Conservation (phyloP, 805 yeast species). For the Deakozyma indianensis region DNA sequence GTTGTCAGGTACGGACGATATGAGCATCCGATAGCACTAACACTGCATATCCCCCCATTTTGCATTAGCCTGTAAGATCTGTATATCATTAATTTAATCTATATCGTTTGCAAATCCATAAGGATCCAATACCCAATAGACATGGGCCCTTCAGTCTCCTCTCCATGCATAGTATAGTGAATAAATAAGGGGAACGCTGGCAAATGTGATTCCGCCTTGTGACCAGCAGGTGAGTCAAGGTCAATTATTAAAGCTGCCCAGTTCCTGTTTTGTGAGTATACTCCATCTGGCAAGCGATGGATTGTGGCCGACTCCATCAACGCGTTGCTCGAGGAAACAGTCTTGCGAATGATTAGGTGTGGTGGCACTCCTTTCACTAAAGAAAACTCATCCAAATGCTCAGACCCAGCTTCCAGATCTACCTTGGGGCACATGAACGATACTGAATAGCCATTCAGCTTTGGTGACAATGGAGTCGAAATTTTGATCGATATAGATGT, state of each 20-base stretch:
- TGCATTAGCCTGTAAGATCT: no score
- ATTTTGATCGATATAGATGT: slow-evolving; percentile 12
- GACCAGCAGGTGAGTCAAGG: neutral
- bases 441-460: slow-evolving; percentile 6
- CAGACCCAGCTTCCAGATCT: slow-evolving; percentile 12
- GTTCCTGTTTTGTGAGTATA: neutral
- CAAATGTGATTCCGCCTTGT: neutral
- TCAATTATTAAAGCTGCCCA: neutral
- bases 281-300: neutral
- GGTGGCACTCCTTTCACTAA: slow-evolving; percentile 14
- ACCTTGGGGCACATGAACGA: slow-evolving; percentile 10
- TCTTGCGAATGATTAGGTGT: slow-evolving; percentile 12
- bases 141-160: neutral
- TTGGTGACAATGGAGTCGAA: slow-evolving; percentile 6
- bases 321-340: slow-evolving; percentile 15
- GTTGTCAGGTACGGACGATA: neutral
- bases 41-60: no score
- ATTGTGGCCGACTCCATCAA: slow-evolving; percentile 10
- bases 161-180: neutral
- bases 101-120: neutral
- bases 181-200: neutral
- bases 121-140: neutral
- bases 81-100: no score
- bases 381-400: slow-evolving; percentile 13
- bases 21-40: neutral